Evolutionary conservation across 164 flowering plant genomes (phyloP), one percentile per base, ranked within the genome.

Genomic region (Annona squamosa): DNA sequence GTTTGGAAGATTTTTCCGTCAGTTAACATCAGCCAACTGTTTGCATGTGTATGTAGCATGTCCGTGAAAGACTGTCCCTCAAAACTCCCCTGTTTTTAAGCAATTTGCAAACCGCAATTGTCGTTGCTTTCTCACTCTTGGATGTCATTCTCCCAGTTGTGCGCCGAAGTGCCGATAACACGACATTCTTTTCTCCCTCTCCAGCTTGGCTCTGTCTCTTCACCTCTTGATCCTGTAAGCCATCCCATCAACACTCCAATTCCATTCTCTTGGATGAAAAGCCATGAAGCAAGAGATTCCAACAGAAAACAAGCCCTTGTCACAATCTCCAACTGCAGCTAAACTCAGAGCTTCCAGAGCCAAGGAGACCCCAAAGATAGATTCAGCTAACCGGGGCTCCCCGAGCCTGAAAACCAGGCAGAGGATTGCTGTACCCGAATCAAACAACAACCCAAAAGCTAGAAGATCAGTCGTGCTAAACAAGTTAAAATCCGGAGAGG

Each of bases 401-500:
- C 71, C 80, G 10, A 76, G 80, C 41, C 71, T 62, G 26, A 73
- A 68, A 72, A 42, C 82, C n/a, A 79, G 81, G 61, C 64, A 82
- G 4, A 63, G 19, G 12, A 26, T 3, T 12, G 73, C 44, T 61
- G 46, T 57, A 45, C 4, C 41, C 4, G 63, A 56, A 18, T 57
- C 73, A 56, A 81, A 65, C 65, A 71, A 67, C 57, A 71, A 44
- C 68, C 77, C 71, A 41, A 81, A 63, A 61, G 72, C 71, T 47
- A 71, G 78, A 71, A 82, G 77, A 78, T 76, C 86, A 46, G 72
- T 84, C 68, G 65, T 69, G 7, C 48, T 77, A 13, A 80, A 64
- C 72, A 84, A 68, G 68, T 77, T 78, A 41, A 86, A 84, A 77
- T 76, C 85, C 48, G 76, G 79, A 44, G 86, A 83, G 68, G 76